phyloP scores from a whole-genome alignment of 2,329 filamentous ascomycete species.

The Pestalotiopsis sp. region DNA sequence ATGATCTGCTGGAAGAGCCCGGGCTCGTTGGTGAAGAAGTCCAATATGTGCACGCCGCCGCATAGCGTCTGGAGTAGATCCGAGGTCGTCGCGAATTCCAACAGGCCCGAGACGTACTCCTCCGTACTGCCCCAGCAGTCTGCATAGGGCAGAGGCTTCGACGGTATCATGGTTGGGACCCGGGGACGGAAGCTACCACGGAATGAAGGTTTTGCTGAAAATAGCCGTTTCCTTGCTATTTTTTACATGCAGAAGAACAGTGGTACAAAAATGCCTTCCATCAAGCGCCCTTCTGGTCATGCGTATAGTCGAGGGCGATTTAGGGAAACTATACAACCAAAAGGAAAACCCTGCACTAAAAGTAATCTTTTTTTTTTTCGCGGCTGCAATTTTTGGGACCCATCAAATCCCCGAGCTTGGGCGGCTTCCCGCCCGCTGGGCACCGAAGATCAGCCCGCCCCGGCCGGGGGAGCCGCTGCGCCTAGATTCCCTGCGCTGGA shows the following conservation, averaged over 20 bases:
- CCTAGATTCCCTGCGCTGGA: too few relatives aligned
- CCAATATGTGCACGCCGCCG: slow-evolving; percentile 94
- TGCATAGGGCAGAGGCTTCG: slow-evolving; percentile 66
- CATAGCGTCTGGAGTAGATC: slow-evolving; percentile 85
- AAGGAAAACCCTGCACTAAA: neutral
- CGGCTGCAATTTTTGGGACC: neutral
- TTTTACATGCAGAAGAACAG: neutral
- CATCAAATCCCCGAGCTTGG: neutral
- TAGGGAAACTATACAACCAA: neutral
- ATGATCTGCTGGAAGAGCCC: slow-evolving; percentile 80
- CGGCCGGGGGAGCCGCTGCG: neutral
- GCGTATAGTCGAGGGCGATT: neutral
- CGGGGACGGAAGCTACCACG: neutral
- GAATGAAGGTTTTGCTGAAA: neutral
- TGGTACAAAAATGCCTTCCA: neutral
- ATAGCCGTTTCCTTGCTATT: neutral
- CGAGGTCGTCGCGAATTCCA: slow-evolving; percentile 74
- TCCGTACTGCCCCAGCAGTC: slow-evolving; percentile 71
- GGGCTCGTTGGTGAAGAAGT: slow-evolving; percentile 88
- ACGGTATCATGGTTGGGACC: slow-evolving; percentile 44
- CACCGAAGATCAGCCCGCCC: slow-evolving; percentile 2
- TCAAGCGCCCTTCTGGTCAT: neutral
- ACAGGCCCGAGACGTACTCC: slow-evolving; percentile 75
- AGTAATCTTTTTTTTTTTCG: neutral
- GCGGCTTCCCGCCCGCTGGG: neutral